Percentiles rank a stretch among this genome's conserved stretches.
Conservation (phyloP, 768 basidiomycete genomes). For the Rhodotorula babjevae region DNA sequence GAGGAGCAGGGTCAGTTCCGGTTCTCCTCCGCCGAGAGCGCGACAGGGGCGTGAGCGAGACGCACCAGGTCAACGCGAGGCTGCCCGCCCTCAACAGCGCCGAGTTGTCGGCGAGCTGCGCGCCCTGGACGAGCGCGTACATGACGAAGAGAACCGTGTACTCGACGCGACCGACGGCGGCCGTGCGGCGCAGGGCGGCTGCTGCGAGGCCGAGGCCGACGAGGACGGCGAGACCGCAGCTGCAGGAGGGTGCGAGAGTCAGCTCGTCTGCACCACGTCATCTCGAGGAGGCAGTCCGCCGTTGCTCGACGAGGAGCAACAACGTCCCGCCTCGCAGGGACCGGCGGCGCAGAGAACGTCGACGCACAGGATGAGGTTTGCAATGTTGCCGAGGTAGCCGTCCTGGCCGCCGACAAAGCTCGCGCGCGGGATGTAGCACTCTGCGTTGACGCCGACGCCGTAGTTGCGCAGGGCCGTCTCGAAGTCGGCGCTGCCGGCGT, state of each 20-base stretch:
- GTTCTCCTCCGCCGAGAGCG: too few species aligned
- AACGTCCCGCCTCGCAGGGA: too few species aligned
- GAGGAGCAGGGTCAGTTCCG: background rate
- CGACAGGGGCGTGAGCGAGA: background rate
- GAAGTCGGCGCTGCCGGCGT: slow-evolving; percentile 49
- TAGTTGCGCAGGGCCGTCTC: slow-evolving; percentile 52
- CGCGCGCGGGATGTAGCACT: slow-evolving; percentile 68
- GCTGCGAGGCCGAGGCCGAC: slow-evolving; percentile 59
- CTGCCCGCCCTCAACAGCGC: slow-evolving; percentile 25
- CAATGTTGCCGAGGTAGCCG: slow-evolving; percentile 66
- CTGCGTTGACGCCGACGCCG: slow-evolving; percentile 75
- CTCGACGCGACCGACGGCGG: slow-evolving; percentile 68
- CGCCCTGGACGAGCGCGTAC: slow-evolving; percentile 40
- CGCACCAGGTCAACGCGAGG: slow-evolving; percentile 24
- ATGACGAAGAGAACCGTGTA: slow-evolving; percentile 45
- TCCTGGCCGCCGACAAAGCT: slow-evolving; percentile 55
- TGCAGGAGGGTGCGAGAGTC: too few species aligned
- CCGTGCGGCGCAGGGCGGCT: slow-evolving; percentile 62
- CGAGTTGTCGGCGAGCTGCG: slow-evolving; percentile 40
- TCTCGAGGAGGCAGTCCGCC: background rate
- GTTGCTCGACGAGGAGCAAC: too few species aligned
- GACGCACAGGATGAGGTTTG: slow-evolving; percentile 71
- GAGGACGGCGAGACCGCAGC: slow-evolving; percentile 59
- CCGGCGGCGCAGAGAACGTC: too few species aligned
- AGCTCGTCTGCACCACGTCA: too few species aligned